These are phyloP conservation scores for Rubia peregrina DNA, from an alignment of 305 asterid genomes.

Conservation along the genomic window DNA sequence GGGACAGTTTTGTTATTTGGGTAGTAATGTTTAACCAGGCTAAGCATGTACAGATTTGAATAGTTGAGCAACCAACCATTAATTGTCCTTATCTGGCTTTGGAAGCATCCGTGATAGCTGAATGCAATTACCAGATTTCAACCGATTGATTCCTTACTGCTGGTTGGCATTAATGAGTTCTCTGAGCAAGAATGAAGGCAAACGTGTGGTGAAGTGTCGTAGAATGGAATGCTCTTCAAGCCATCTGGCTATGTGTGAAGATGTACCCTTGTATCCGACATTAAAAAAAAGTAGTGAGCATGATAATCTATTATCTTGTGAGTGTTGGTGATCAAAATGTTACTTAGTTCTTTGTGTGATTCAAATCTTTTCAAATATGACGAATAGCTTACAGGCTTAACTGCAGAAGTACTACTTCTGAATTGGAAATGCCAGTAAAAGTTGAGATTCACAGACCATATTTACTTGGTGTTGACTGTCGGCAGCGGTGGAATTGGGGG, in stretches of 20 bases:
- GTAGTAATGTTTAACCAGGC: constrained; percentile 33
- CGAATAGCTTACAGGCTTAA: background rate
- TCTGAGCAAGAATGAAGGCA: background rate
- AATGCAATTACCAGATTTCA: constrained; percentile 30
- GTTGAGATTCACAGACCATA: background rate
- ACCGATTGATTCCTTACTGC: constrained; percentile 14
- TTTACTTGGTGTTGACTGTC: background rate
- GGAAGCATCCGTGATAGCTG: constrained; percentile 31
- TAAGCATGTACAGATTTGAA: constrained; percentile 51
- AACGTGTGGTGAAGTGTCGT: background rate
- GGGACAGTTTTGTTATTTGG: constrained; percentile 44
- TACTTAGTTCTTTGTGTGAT: background rate
- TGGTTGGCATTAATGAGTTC: constrained; percentile 14
- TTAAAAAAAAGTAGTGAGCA: background rate
- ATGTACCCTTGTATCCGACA: background rate
- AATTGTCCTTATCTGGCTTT: constrained; percentile 35
- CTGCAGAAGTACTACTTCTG: background rate
- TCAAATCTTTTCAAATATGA: background rate
- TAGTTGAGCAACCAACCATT: constrained; percentile 30
- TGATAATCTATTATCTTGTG: background rate
- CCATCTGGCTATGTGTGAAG: background rate
- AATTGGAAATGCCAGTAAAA: background rate
- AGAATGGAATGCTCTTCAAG: background rate
- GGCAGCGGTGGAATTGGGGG: too few species aligned
- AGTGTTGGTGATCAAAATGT: background rate